These are phyloP conservation scores for Aspergillus flavus DNA, from an alignment of 2,329 filamentous ascomycete species.

Conservation along the genomic window DNA sequence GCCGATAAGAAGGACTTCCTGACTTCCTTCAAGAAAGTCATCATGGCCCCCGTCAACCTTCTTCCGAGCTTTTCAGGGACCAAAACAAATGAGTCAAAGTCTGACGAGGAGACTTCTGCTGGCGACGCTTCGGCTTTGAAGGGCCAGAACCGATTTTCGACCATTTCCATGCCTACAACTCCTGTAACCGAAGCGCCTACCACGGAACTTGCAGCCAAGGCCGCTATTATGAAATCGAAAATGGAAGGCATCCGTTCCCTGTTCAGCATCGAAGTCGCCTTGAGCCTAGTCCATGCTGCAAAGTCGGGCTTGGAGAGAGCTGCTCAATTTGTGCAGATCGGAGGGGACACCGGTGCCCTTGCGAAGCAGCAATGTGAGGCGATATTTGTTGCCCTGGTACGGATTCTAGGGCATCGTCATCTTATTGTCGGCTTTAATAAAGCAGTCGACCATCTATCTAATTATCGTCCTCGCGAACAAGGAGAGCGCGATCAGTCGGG, in stretches of 20 bases:
- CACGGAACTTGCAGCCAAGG: slow-evolving; percentile 91
- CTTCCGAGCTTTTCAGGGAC: slow-evolving; percentile 70
- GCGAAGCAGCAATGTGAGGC: slow-evolving; percentile 84
- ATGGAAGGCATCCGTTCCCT: slow-evolving; percentile 92
- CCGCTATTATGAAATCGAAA: slow-evolving; percentile 93
- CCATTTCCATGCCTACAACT: slow-evolving; percentile 37
- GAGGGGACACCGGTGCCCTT: slow-evolving; percentile 77
- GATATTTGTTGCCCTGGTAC: slow-evolving; percentile 83
- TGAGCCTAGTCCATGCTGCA: slow-evolving; percentile 84
- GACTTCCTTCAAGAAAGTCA: slow-evolving; percentile 95
- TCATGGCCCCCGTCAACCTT: slow-evolving; percentile 97
- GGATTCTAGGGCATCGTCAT: slow-evolving; percentile 81
- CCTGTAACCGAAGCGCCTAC: slow-evolving; percentile 70
- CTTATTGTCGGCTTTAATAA: slow-evolving; percentile 93
- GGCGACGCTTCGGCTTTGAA: slow-evolving; percentile 29
- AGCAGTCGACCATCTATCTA: slow-evolving; percentile 85
- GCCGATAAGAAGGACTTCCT: slow-evolving; percentile 96
- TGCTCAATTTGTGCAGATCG: slow-evolving; percentile 77
- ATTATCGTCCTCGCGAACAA: slow-evolving; percentile 82
- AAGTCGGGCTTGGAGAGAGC: slow-evolving; percentile 86
- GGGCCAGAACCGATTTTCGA: slow-evolving; percentile 41
- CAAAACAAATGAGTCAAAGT: slow-evolving; percentile 53
- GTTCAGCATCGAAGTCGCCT: slow-evolving; percentile 93
- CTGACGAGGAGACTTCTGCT: slow-evolving; percentile 23
- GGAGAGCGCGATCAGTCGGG: slow-evolving; percentile 67